Conservation (phyloP, 1,284 basidiomycete species). For the Melampsora medusae region DNA sequence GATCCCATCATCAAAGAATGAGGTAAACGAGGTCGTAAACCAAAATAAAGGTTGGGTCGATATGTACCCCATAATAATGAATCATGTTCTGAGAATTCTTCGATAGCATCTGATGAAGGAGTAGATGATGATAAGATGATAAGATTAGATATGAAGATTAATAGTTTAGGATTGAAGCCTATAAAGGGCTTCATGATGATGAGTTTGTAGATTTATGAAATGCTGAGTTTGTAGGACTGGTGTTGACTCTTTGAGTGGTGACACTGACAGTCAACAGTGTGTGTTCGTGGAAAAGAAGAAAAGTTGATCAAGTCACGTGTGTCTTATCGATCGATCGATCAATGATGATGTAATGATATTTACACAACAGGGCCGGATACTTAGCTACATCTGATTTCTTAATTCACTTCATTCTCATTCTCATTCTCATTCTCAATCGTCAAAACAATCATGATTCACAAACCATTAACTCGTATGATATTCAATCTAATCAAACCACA, state of each 20-base stretch:
- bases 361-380: no score
- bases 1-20: slow-evolving; percentile 85
- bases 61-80: slow-evolving; percentile 86
- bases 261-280: not conserved
- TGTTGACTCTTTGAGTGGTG: not conserved
- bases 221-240: no score
- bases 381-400: no score
- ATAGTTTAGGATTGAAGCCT: not conserved
- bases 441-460: not conserved
- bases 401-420: no score
- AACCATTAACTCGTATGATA: not conserved
- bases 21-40: slow-evolving; percentile 75
- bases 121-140: not conserved
- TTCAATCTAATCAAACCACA: not conserved
- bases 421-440: not conserved
- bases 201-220: not conserved
- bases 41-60: slow-evolving; percentile 88
- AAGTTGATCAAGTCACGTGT: no score
- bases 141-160: not conserved
- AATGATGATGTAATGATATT: no score
- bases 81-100: slow-evolving; percentile 26
- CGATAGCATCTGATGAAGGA: not conserved
- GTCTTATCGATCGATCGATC: not conserved
- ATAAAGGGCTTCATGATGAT: not conserved
- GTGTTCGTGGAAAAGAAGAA: not conserved